Percentiles rank a stretch among this genome's conserved stretches.
phyloP scores from a whole-genome alignment of 2,329 filamentous ascomycete genomes.

The Pyricularia sp. region DNA sequence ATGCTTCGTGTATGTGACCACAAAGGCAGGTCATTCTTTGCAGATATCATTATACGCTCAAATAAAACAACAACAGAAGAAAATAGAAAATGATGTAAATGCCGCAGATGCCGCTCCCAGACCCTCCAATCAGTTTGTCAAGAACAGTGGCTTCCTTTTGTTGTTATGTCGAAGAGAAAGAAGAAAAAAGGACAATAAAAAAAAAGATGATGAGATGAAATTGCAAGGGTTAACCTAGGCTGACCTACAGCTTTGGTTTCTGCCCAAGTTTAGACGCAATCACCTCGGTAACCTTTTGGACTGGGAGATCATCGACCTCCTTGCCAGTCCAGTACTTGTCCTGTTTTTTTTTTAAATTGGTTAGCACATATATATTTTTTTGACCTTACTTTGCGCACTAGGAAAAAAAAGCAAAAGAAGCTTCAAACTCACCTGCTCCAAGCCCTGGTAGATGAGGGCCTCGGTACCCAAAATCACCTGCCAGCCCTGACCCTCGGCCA shows the following conservation, averaged over 20 bases:
- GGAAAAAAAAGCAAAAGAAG: background rate
- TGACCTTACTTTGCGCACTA: too few relatives aligned
- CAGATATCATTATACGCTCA: background rate
- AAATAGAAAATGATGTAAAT: background rate
- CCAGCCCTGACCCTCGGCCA: slow-evolving; percentile 57
- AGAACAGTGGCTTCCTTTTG: background rate
- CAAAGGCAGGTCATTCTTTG: background rate
- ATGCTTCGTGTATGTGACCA: background rate
- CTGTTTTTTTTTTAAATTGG: slow-evolving; percentile 5
- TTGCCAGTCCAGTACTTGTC: slow-evolving; percentile 56
- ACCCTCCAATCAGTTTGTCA: background rate
- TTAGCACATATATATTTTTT: background rate
- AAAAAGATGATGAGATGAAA: background rate
- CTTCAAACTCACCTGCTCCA: slow-evolving; percentile 49
- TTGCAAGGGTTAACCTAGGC: background rate
- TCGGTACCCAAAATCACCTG: slow-evolving; percentile 68
- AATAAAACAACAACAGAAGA: background rate
- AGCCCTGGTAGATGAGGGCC: slow-evolving; percentile 67
- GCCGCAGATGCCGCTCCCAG: background rate
- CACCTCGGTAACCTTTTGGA: slow-evolving; percentile 46
- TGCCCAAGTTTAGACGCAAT: slow-evolving; percentile 33
- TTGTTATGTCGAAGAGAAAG: background rate
- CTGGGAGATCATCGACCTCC: slow-evolving; percentile 46
- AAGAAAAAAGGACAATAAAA: background rate
- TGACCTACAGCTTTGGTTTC: slow-evolving; percentile 17